Evolutionary conservation across 2,329 filamentous ascomycete species (phyloP).

Genomic region (Ophiostoma populinum): DNA sequence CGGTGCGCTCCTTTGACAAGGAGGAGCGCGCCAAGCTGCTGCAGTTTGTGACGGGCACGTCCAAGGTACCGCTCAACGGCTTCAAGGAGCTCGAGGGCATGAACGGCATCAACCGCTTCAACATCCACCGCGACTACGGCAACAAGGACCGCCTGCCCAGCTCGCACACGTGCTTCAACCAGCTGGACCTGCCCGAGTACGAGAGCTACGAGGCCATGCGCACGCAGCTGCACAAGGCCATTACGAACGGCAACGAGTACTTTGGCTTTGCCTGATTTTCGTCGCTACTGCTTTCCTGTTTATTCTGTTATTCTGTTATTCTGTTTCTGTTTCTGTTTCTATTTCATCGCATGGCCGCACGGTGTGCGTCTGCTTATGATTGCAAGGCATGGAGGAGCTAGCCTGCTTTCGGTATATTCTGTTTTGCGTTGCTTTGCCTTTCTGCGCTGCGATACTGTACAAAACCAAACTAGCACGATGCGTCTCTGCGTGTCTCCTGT

Average conservation of each 20-base stretch:
- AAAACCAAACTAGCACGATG: background rate
- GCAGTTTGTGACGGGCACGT: constrained; percentile 96
- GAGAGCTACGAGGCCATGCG: constrained; percentile 86
- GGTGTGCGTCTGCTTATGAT: too few relatives aligned
- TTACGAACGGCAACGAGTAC: constrained; percentile 93
- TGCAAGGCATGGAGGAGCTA: too few relatives aligned
- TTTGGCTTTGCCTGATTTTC: constrained; percentile 74
- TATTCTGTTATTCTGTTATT: background rate
- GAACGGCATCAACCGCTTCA: constrained; percentile 96
- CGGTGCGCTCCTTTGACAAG: constrained; percentile 92
- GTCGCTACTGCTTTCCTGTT: background rate
- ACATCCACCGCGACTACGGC: constrained; percentile 95
- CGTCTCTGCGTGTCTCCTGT: background rate
- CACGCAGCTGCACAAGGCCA: constrained; percentile 79
- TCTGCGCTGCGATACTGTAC: too few relatives aligned
- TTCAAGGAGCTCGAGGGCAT: constrained; percentile 99
- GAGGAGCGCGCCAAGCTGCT: constrained; percentile 94
- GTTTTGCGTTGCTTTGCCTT: too few relatives aligned
- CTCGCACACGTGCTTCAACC: constrained; percentile 98
- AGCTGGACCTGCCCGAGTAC: constrained; percentile 96
- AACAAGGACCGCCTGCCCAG: constrained; percentile 90
- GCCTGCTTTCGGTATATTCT: too few relatives aligned
- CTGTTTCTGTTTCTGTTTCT: background rate
- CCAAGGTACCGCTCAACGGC: constrained; percentile 93
- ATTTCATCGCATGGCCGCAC: too few relatives aligned